Evolutionary conservation across 2,329 filamentous ascomycete species (phyloP).

Genomic region (Claviceps africana): DNA sequence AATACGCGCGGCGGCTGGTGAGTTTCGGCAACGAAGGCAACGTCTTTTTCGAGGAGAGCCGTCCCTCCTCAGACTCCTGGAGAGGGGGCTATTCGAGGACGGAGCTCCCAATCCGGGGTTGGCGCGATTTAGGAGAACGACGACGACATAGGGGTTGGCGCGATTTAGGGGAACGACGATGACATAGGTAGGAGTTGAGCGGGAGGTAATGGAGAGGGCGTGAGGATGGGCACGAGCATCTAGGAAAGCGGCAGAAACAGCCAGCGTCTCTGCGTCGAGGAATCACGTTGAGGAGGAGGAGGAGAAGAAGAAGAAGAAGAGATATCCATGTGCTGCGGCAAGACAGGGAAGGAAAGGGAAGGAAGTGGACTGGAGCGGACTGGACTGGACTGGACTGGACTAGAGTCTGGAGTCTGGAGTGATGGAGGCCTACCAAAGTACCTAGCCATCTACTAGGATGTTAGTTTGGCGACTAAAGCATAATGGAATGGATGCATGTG

Average conservation of each 20-base stretch:
- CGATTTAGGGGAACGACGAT: not conserved
- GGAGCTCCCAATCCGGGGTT: not conserved
- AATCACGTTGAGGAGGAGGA: not conserved
- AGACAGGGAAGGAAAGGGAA: not conserved
- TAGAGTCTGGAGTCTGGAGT: not conserved
- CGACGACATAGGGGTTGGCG: not conserved
- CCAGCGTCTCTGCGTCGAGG: not conserved
- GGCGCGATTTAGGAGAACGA: not conserved
- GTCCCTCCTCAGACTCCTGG: not conserved
- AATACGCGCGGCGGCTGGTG: not conserved
- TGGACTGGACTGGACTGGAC: too few relatives aligned
- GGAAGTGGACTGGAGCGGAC: not conserved
- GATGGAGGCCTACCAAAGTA: not conserved
- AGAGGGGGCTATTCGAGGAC: not conserved
- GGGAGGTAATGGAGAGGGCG: not conserved
- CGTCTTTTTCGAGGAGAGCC: not conserved
- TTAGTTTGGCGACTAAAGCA: not conserved
- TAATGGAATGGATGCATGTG: not conserved
- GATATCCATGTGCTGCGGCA: not conserved
- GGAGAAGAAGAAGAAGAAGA: not conserved
- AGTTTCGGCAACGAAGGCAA: not conserved
- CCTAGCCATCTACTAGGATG: too few relatives aligned
- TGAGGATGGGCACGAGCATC: not conserved
- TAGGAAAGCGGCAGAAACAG: not conserved
- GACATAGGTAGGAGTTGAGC: not conserved